phyloP scores from a whole-genome alignment of 371 early-diverging fungal genomes.

The Fennellomyces sp. region DNA sequence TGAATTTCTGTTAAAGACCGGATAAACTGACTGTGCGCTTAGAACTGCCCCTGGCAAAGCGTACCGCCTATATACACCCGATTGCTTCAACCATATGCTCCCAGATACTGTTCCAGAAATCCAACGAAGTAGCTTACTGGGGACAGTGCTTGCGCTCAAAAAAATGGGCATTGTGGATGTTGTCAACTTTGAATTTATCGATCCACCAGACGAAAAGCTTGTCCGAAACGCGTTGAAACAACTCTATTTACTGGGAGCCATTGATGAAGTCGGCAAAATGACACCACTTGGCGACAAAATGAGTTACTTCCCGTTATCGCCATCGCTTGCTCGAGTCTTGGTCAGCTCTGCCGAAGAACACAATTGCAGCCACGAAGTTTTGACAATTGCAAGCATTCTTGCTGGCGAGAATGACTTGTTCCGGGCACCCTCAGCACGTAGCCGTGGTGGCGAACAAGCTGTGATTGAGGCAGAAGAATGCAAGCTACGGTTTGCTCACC shows the following conservation, averaged over 20 bases:
- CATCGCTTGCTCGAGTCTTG: slow-evolving; percentile 90
- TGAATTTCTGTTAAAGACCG: slow-evolving; percentile 17
- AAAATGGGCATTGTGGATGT: slow-evolving; percentile 93
- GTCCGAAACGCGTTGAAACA: slow-evolving; percentile 87
- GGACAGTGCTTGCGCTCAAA: slow-evolving; percentile 88
- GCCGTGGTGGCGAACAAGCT: slow-evolving; percentile 64
- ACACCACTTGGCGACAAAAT: slow-evolving; percentile 94
- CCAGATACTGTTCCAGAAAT: slow-evolving; percentile 95
- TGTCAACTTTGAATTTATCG: slow-evolving; percentile 95
- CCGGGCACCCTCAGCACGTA: slow-evolving; percentile 51
- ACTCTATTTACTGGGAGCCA: slow-evolving; percentile 93
- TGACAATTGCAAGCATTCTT: slow-evolving; percentile 72
- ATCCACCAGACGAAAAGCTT: slow-evolving; percentile 87
- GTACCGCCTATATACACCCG: slow-evolving; percentile 92
- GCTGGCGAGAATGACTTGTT: slow-evolving; percentile 90
- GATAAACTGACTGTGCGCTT: too few species aligned
- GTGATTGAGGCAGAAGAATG: slow-evolving; percentile 80
- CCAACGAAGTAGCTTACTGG: slow-evolving; percentile 87
- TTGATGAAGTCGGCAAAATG: slow-evolving; percentile 87
- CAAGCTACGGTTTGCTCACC: slow-evolving; percentile 64
- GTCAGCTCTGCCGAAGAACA: slow-evolving; percentile 62
- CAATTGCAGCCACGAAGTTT: slow-evolving; percentile 45
- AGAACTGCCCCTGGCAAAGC: slow-evolving; percentile 87
- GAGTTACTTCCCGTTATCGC: slow-evolving; percentile 95
- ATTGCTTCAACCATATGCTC: slow-evolving; percentile 83